Evolutionary conservation across 768 basidiomycete species (phyloP).

Genomic region (Cystofilobasidium macerans): DNA sequence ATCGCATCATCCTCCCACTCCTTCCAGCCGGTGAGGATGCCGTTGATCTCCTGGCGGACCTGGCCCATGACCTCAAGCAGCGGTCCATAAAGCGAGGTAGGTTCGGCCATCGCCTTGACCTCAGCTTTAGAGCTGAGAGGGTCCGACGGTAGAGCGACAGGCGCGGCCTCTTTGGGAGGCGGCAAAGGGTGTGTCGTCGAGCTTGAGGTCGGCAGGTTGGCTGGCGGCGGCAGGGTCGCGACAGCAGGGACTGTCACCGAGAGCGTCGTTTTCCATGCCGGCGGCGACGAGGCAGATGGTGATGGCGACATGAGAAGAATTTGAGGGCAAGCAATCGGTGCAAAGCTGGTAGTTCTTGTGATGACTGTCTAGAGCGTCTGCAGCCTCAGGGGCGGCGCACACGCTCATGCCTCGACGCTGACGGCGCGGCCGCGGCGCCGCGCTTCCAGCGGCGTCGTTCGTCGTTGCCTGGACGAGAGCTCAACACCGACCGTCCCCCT

Average conservation of each 20-base stretch:
- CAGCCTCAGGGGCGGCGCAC: too few species aligned
- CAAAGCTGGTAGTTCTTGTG: neutral
- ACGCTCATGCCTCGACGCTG: too few species aligned
- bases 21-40: slow-evolving; percentile 21
- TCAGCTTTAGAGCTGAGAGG: slow-evolving; percentile 21
- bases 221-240: neutral
- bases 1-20: slow-evolving; percentile 25
- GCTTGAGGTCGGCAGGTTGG: neutral
- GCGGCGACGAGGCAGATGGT: neutral
- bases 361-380: too few species aligned
- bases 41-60: slow-evolving; percentile 12
- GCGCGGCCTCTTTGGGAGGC: slow-evolving; percentile 8
- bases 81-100: slow-evolving; percentile 22
- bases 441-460: too few species aligned
- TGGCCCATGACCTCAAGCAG: slow-evolving; percentile 11
- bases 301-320: neutral
- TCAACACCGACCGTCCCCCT: too few species aligned
- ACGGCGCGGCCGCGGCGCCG: too few species aligned
- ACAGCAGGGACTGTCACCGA: neutral
- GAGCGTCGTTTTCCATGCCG: neutral
- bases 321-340: neutral
- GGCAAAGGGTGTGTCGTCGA: slow-evolving; percentile 6
- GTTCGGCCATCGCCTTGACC: slow-evolving; percentile 22
- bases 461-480: too few species aligned
- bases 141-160: slow-evolving; percentile 13